phyloP scores from a whole-genome alignment of 2,329 filamentous ascomycete genomes.

The Fusarium heterosporum region DNA sequence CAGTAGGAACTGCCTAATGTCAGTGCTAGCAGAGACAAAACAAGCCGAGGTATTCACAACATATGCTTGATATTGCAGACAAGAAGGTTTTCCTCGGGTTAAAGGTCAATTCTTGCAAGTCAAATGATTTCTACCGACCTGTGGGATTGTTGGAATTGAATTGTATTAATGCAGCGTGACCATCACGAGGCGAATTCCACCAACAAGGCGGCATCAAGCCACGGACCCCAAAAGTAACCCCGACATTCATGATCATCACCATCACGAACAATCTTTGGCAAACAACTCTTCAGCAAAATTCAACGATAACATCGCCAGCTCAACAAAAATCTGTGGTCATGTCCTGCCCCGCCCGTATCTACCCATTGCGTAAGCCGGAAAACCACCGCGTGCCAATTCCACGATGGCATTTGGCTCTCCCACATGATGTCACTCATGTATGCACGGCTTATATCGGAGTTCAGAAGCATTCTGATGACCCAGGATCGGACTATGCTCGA shows the following conservation, averaged over 20 bases:
- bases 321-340: constrained; percentile 1
- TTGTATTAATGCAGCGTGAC: not conserved
- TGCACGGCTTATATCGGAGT: constrained; percentile 48
- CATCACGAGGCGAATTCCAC: constrained; percentile 1
- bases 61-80: not conserved
- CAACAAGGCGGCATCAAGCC: constrained; percentile 8
- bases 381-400: constrained; percentile 49
- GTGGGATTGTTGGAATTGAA: too few species aligned
- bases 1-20: too few species aligned
- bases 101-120: too few species aligned
- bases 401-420: constrained; percentile 46
- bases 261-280: not conserved
- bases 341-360: constrained; percentile 39
- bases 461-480: constrained; percentile 29
- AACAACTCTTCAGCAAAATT: not conserved
- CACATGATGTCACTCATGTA: constrained; percentile 27
- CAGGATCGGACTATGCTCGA: not conserved
- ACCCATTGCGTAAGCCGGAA: constrained; percentile 46
- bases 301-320: not conserved
- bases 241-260: not conserved
- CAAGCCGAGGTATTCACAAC: too few species aligned
- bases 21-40: too few species aligned
- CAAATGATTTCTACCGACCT: too few species aligned
- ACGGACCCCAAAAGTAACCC: constrained; percentile 5
- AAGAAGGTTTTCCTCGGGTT: not conserved